Base-by-base conservation (phyloP, 495 filamentous ascomycete genomes). In the Rusavskia elegans region DNA sequence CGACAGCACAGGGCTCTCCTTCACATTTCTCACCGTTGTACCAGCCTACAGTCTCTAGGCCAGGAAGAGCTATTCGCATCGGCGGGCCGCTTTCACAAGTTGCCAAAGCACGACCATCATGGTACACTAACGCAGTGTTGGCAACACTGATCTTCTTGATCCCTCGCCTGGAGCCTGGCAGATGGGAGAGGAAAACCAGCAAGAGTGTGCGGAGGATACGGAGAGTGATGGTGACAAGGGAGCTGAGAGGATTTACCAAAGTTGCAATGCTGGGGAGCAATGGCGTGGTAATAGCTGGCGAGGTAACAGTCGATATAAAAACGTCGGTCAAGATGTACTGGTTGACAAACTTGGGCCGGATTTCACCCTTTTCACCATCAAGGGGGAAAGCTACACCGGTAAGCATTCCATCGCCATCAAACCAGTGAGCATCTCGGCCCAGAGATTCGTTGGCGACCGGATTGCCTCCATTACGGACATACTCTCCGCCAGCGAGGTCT, bases 401-500 rank as follows among this genome's bases (percentile, higher is more conserved):
- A 3, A 84, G 73, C 80, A 85, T 84, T 1, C 80, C 81, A 63
- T 84, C 81, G 45, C 81, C 81, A 55, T 84, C 81, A 54, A 85
- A 84, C 79, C 79, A 83, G 55, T 85, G 80, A 21, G 74, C 69
- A 53, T 77, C 71, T 48, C 78, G 70, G 32, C 65, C 64, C 21
- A 73, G 56, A 51, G 77, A 69, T n/a, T 75, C 63, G 49, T 81
- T 77, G n/a, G 62, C 66, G n/a, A 82, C 63, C 8, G 81, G 79
- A 59, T 84, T 84, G 39, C 73, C 74, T 49, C 82, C 80, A 63
- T 84, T 83, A n/a, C 81, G 71, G 23, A 85, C 71, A 55, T 83
- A 85, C 59, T 84, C 70, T 1, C 80, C 80, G 1, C 77, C 80
- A 14, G 72, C 66, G 46, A 85, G 68, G 50, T 81, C 78, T 9